Base-by-base conservation (phyloP, 495 filamentous ascomycete genomes). In the Podospora comata region DNA sequence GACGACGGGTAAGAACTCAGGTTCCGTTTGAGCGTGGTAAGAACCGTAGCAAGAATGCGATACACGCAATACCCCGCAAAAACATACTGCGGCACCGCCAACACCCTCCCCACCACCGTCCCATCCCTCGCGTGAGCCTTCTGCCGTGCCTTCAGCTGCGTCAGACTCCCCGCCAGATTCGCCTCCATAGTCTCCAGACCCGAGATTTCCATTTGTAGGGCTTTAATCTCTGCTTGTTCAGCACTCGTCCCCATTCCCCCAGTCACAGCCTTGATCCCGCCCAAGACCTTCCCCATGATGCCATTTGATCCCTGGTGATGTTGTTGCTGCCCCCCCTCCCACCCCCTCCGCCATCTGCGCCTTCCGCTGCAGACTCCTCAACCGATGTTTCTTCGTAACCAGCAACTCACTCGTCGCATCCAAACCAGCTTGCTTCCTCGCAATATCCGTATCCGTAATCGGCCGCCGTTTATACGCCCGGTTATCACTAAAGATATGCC, bases 41-140 rank as follows among this genome's bases (percentile, higher is more conserved):
- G 74, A 0, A 83, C 81, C 4, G 90, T 92, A 58, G 89, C 87
- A 34, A 87, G 71, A 70, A 93, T 87, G 63, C 90, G 88, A 78
- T 92, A 93, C 65, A 91, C 76, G 82, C 88, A 95, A 80, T 91
- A 94, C 68, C 89, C 20, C 65, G 88, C 86, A 79, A 95, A 94
- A 28, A 80, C 76, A 74, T 90, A 90, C 62, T 84, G 86, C 56
- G 84, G 84, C 32, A 84, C 69, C 16, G 85, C 78, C 23, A 91
- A 70, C 20, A 90, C 70, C 59, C 85, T 84, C 15, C 91, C 91
- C 26, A 85, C 74, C 5, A 81, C 70, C 4, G 90, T 92, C 39
- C 85, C 83, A 28, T 89, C 85, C 60, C 86, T 85, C 48, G 85
- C 82, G 70, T 89, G 89, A 15, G 81, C 80, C n/a, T 83, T 81